Conservation (phyloP, 1,139 yeast genomes). For the Candida sp. region DNA sequence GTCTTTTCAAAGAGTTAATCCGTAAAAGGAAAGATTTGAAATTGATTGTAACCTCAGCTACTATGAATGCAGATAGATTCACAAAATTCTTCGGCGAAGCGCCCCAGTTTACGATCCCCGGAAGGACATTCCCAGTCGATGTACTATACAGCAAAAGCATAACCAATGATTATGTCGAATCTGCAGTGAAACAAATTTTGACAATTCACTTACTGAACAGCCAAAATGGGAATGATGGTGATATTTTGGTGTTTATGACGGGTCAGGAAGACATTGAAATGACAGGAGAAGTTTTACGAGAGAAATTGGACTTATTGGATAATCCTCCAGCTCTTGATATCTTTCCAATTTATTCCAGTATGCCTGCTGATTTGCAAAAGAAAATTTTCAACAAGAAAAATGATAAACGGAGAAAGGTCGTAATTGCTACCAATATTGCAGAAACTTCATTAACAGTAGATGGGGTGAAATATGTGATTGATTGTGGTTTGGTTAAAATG, state of each 20-base stretch:
- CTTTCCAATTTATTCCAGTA: slow-evolving; percentile 82
- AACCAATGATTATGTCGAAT: slow-evolving; percentile 78
- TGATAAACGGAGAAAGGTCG: slow-evolving; percentile 57
- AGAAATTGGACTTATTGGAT: slow-evolving; percentile 52
- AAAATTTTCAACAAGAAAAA: slow-evolving; percentile 67
- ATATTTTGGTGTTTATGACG: slow-evolving; percentile 89
- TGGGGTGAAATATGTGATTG: slow-evolving; percentile 73
- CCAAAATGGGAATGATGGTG: slow-evolving; percentile 59
- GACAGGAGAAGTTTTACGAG: slow-evolving; percentile 66
- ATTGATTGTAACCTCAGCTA: slow-evolving; percentile 87
- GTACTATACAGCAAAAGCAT: slow-evolving; percentile 61
- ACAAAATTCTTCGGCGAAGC: slow-evolving; percentile 81
- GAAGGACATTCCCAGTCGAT: slow-evolving; percentile 90
- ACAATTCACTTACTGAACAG: slow-evolving; percentile 61
- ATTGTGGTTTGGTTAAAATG: slow-evolving; percentile 78
- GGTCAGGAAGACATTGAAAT: slow-evolving; percentile 96
- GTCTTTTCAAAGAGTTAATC: slow-evolving; percentile 66
- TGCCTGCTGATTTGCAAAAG: slow-evolving; percentile 83
- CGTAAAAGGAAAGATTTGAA: slow-evolving; percentile 67
- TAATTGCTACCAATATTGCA: slow-evolving; percentile 78
- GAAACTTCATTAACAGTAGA: slow-evolving; percentile 82
- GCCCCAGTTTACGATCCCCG: slow-evolving; percentile 86
- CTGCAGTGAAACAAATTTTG: slow-evolving; percentile 79
- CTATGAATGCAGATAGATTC: slow-evolving; percentile 85
- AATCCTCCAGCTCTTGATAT: slow-evolving; percentile 64